Evolutionary conservation across 1,139 yeast genomes (phyloP).

Genomic region (Wickerhamomyces sp.): DNA sequence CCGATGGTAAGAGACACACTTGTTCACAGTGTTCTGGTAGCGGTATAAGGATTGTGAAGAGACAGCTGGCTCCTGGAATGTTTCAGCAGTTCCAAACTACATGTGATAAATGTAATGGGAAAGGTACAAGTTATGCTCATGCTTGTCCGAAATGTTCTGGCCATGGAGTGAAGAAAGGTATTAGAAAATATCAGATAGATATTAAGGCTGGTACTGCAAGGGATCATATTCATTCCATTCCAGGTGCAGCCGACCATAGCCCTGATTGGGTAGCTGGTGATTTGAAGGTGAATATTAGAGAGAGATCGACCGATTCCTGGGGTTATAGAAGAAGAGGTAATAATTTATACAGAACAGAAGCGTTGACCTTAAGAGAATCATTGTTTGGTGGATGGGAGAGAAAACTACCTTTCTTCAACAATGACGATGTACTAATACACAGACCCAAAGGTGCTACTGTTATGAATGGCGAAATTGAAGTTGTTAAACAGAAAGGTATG

Average conservation of each 20-base stretch:
- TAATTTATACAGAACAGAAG: conserved; percentile 78
- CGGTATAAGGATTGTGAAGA: conserved; percentile 63
- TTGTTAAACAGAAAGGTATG: conserved; percentile 77
- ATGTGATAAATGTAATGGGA: conserved; percentile 80
- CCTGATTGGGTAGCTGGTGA: conserved; percentile 87
- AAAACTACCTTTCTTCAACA: conserved; percentile 60
- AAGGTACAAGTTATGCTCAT: conserved; percentile 60
- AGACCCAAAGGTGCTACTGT: conserved; percentile 51
- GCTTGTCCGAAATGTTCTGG: conserved; percentile 74
- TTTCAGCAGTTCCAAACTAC: conserved; percentile 74
- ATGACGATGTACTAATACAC: conserved; percentile 43
- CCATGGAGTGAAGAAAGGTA: conserved; percentile 51
- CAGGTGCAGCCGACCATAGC: conserved; percentile 78
- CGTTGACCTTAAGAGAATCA: conserved; percentile 68
- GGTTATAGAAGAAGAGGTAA: conserved; percentile 82
- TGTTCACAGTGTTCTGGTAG: conserved; percentile 72
- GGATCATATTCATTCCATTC: conserved; percentile 51
- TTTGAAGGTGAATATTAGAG: conserved; percentile 54
- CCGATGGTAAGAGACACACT: conserved; percentile 61
- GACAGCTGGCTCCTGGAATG: conserved; percentile 89
- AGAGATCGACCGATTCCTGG: conserved; percentile 51
- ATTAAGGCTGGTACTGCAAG: conserved; percentile 70
- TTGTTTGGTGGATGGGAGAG: conserved; percentile 76
- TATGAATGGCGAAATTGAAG: conserved; percentile 66
- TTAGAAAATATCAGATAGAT: conserved; percentile 56